Evolutionary conservation across 1,284 basidiomycete species (phyloP).

Genomic region (Trametes hirsuta): DNA sequence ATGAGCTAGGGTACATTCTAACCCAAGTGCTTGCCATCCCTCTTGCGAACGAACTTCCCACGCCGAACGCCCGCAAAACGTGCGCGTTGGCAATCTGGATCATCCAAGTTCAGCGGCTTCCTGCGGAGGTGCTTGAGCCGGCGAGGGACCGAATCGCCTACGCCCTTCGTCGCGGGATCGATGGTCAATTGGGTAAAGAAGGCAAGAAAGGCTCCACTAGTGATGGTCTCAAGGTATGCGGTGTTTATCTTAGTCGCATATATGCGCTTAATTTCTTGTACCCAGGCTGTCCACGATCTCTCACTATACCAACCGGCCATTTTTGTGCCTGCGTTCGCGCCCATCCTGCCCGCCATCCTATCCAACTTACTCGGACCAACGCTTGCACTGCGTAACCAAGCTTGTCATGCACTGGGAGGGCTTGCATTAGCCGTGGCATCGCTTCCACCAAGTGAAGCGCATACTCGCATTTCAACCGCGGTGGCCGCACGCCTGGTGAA

Average conservation of each 20-base stretch:
- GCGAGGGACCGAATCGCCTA: slow-evolving; percentile 67
- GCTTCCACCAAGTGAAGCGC: slow-evolving; percentile 49
- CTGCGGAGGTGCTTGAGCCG: slow-evolving; percentile 57
- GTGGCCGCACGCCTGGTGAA: slow-evolving; percentile 52
- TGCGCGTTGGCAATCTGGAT: slow-evolving; percentile 75
- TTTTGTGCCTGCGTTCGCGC: slow-evolving; percentile 66
- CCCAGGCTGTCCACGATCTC: slow-evolving; percentile 73
- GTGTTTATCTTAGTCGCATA: slow-evolving; percentile 1
- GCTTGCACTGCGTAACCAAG: slow-evolving; percentile 62
- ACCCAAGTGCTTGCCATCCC: slow-evolving; percentile 70
- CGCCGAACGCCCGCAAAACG: slow-evolving; percentile 82
- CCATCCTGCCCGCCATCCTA: slow-evolving; percentile 63
- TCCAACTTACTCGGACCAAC: slow-evolving; percentile 65
- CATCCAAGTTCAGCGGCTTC: slow-evolving; percentile 69
- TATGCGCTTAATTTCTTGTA: slow-evolving; percentile 8
- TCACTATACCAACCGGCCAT: slow-evolving; percentile 59
- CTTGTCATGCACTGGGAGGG: slow-evolving; percentile 74
- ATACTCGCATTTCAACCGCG: slow-evolving; percentile 53
- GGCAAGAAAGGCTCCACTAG: slow-evolving; percentile 79
- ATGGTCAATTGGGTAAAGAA: slow-evolving; percentile 82
- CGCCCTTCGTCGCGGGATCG: slow-evolving; percentile 73
- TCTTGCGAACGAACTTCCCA: slow-evolving; percentile 65
- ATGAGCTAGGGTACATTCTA: slow-evolving; percentile 60
- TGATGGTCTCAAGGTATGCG: slow-evolving; percentile 70
- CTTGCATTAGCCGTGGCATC: slow-evolving; percentile 55